Evolutionary conservation across 2,329 filamentous ascomycete genomes (phyloP).

Genomic region (Colletotrichum trifolii): DNA sequence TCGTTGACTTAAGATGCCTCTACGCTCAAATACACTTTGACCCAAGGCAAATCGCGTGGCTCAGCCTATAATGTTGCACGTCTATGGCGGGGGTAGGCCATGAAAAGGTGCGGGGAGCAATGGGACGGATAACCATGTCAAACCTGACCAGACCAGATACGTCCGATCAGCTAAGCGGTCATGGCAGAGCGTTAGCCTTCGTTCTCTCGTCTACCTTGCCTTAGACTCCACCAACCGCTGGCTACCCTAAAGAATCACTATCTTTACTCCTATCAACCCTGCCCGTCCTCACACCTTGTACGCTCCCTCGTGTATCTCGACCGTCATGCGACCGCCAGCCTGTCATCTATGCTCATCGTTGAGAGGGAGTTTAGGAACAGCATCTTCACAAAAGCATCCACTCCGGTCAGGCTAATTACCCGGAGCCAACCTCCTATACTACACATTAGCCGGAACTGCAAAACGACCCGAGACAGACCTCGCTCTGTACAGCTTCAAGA

Average conservation of each 20-base stretch:
- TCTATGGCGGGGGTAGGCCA: neutral
- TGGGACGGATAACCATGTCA: neutral
- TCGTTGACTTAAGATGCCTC: neutral
- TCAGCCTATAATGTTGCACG: neutral
- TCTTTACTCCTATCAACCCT: constrained; percentile 6
- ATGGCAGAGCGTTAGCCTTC: neutral
- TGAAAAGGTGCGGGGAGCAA: constrained; percentile 1
- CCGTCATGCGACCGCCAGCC: neutral
- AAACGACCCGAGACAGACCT: no score
- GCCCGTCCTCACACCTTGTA: neutral
- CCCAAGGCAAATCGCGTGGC: neutral
- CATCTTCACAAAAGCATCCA: no score
- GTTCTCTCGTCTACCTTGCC: neutral
- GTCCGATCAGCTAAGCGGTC: constrained; percentile 1
- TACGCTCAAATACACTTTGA: neutral
- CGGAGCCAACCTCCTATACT: no score
- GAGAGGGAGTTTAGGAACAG: no score
- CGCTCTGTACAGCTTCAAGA: no score
- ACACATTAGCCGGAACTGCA: no score
- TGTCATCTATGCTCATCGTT: neutral
- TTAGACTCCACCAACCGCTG: neutral
- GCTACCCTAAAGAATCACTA: constrained; percentile 5
- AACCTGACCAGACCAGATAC: neutral
- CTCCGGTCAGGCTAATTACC: no score
- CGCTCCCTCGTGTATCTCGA: neutral